Conservation (phyloP, 805 yeast genomes). For the Starmerella apicola region DNA sequence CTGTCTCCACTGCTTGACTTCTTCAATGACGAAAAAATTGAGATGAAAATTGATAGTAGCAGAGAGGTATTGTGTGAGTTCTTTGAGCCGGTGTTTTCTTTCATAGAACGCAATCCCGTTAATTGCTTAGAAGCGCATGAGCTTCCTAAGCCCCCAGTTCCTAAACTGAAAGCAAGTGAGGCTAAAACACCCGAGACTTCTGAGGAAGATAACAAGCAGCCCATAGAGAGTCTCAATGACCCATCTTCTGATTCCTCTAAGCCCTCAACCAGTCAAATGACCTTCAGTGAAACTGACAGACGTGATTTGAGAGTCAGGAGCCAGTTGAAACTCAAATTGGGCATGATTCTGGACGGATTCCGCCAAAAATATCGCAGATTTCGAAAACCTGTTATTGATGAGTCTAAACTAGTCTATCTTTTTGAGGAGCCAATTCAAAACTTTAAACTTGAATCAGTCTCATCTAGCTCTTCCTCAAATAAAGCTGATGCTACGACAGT, state of each 20-base stretch:
- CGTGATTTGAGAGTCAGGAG: constrained; percentile 72
- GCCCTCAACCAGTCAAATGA: not conserved
- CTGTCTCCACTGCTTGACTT: constrained; percentile 35
- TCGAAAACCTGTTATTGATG: constrained; percentile 83
- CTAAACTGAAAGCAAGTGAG: constrained; percentile 2
- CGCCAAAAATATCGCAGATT: constrained; percentile 79
- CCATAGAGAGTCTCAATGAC: not conserved
- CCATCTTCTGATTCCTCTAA: not conserved
- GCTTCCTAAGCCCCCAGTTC: constrained; percentile 23
- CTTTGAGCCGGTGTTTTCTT: constrained; percentile 41
- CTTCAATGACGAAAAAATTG: constrained; percentile 42
- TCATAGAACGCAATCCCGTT: constrained; percentile 54
- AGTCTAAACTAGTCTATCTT: constrained; percentile 53
- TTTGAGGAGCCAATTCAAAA: constrained; percentile 39
- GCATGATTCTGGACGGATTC: constrained; percentile 81
- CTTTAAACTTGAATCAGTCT: not conserved
- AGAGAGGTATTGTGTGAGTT: constrained; percentile 38
- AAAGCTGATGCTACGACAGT: not conserved
- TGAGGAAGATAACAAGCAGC: not conserved
- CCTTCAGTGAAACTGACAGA: constrained; percentile 27
- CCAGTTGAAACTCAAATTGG: constrained; percentile 67
- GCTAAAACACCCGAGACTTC: not conserved
- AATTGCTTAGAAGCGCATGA: constrained; percentile 56
- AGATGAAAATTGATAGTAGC: constrained; percentile 30
- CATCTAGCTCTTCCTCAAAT: not conserved